Evolutionary conservation across 139 green algal species (phyloP).

Genomic region (Chlorella sp.): DNA sequence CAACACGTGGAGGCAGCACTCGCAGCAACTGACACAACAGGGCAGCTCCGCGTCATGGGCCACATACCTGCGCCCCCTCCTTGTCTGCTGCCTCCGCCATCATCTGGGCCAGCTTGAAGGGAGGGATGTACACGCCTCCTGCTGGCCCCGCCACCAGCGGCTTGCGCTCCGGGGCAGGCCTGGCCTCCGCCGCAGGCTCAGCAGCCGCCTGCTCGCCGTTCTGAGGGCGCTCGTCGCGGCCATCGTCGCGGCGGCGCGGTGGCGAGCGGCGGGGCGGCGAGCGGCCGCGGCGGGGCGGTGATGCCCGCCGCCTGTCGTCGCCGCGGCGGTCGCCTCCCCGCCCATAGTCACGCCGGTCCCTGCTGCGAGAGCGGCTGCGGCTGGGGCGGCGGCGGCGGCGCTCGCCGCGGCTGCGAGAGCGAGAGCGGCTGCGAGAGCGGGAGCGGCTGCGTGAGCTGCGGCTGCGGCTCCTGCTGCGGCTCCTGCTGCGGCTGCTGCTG

Average conservation of each 20-base stretch:
- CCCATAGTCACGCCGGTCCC: too few relatives aligned
- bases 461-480: too few relatives aligned
- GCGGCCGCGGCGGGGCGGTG: neutral
- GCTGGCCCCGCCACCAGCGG: slow-evolving; percentile 58
- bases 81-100: slow-evolving; percentile 72
- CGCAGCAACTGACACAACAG: too few relatives aligned
- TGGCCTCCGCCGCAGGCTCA: neutral
- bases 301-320: neutral
- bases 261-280: slow-evolving; percentile 7
- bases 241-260: slow-evolving; percentile 2
- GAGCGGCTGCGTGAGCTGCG: neutral
- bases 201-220: neutral
- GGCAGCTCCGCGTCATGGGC: too few relatives aligned
- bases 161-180: slow-evolving; percentile 16
- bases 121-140: slow-evolving; percentile 96
- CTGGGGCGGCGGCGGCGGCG: neutral
- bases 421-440: neutral
- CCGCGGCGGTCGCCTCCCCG: too few relatives aligned
- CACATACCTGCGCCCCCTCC: slow-evolving; percentile 27
- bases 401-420: neutral
- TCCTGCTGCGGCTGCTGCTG: too few relatives aligned
- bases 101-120: slow-evolving; percentile 97
- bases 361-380: neutral
- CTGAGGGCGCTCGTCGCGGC: neutral
- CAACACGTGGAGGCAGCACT: too few relatives aligned